Conservation (phyloP, 2,329 filamentous ascomycete species). For the Fonsecaea monophora region DNA sequence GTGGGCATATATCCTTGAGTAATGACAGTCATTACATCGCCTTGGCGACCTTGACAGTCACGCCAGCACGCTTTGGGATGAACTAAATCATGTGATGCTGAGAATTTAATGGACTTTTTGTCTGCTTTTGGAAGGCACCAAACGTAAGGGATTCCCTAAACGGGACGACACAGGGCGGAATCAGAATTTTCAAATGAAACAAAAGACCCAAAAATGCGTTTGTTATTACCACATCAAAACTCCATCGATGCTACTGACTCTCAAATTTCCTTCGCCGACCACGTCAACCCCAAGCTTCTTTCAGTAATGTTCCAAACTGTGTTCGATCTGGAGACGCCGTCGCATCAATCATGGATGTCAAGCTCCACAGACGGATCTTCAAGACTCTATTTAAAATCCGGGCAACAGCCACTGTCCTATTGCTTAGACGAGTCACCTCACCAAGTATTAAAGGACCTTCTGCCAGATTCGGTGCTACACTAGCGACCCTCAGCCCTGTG, state of each 20-base stretch:
- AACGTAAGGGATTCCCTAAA: constrained; percentile 1
- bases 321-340: constrained; percentile 7
- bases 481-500: not conserved
- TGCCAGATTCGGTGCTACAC: not conserved
- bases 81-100: not conserved
- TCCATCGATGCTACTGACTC: not conserved
- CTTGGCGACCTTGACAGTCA: no score
- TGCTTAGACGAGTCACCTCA: not conserved
- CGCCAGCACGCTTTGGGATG: not conserved
- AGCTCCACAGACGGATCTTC: constrained; percentile 3
- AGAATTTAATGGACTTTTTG: not conserved
- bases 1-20: no score
- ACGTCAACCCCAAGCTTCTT: not conserved
- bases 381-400: not conserved
- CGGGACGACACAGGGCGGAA: constrained; percentile 4
- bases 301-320: constrained; percentile 4
- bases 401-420: not conserved
- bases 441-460: not conserved
- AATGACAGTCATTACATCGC: no score
- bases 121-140: constrained; percentile 1
- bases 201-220: not conserved
- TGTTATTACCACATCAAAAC: constrained; percentile 8
- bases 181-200: constrained; percentile 8
- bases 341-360: not conserved
- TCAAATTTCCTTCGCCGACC: not conserved